Evolutionary conservation across 176 grass and related monocot genomes (phyloP), one percentile per base, ranked within the genome.

Genomic region (Typha latifolia): DNA sequence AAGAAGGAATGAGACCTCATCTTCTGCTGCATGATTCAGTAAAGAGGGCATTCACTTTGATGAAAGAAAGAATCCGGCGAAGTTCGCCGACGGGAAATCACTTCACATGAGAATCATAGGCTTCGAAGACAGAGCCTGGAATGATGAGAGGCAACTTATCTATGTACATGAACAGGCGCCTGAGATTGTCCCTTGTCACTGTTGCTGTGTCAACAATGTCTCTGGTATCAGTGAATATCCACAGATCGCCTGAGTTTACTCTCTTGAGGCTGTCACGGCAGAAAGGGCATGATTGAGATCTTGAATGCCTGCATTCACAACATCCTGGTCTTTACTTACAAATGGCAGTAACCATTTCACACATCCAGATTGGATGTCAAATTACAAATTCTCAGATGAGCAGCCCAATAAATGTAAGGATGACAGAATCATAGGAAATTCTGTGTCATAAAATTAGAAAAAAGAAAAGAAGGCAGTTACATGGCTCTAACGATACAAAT

Each of bases 71-170:
- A 29, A 77, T 49, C 18, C 16, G 1, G 21, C 4, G 12, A 27
- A 66, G 22, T 11, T 50, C 21, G 49, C 0, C 32, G 22, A 69
- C 62, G n/a, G 73, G 14, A 19, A 47, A 56, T 79, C 82, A 96
- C 69, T 89, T 96, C 80, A 96, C 87, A 84, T 96, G 92, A 67
- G 92, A 88, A 84, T 96, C 92, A 71, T 91, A 89, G 62, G 88
- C 61, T 32, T 96, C 81, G 22, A 91, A 83, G 66, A 88, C 82
- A 55, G 83, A 82, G 14, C 91, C 85, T 47, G 80, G 87, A 1
- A 86, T 59, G 31, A 91, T 71, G 1, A 91, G 77, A 21, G 92
- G 92, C 70, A 96, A 77, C 71, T 96, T 96, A 12, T 96, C 84
- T 22, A 88, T 74, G 71, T 96, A 88, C 52, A 69, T 76, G 57